Evolutionary conservation across 2,329 filamentous ascomycete genomes (phyloP).

Genomic region (Tolypocladium ovalisporum): DNA sequence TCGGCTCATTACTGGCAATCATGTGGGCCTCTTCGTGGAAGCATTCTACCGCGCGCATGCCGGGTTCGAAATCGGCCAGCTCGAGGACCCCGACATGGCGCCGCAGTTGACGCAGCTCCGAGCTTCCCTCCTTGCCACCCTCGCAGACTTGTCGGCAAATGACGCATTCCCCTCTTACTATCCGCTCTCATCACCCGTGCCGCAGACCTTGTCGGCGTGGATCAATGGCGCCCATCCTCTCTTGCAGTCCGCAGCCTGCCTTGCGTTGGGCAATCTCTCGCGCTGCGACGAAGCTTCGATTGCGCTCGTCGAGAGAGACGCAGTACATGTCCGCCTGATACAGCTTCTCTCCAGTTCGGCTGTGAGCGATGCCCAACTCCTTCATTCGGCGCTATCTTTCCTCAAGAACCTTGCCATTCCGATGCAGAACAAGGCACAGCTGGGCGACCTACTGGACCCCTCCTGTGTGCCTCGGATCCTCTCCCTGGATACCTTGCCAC

Average conservation of each 20-base stretch:
- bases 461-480: slow-evolving; percentile 42
- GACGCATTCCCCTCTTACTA: slow-evolving; percentile 32
- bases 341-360: slow-evolving; percentile 29
- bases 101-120: slow-evolving; percentile 36
- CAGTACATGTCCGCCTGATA: slow-evolving; percentile 33
- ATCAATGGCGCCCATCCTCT: slow-evolving; percentile 26
- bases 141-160: slow-evolving; percentile 42
- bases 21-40: slow-evolving; percentile 32
- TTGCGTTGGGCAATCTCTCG: slow-evolving; percentile 50
- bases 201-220: slow-evolving; percentile 35
- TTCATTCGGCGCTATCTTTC: slow-evolving; percentile 48
- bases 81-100: slow-evolving; percentile 34
- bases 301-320: slow-evolving; percentile 33
- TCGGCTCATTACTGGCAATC: slow-evolving; percentile 27
- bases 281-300: slow-evolving; percentile 44
- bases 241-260: slow-evolving; percentile 47
- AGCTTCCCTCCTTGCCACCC: slow-evolving; percentile 35
- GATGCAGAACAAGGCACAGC: slow-evolving; percentile 36
- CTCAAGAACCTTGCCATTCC: slow-evolving; percentile 56
- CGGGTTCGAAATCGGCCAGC: slow-evolving; percentile 23
- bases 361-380: slow-evolving; percentile 36
- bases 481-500: slow-evolving; percentile 36
- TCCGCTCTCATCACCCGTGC: slow-evolving; percentile 30
- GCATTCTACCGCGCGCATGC: slow-evolving; percentile 38
- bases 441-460: slow-evolving; percentile 37